Evolutionary conservation across 73 alveolate genomes (phyloP), one percentile per base, ranked within the genome.

Genomic region (Breviolum minutum): DNA sequence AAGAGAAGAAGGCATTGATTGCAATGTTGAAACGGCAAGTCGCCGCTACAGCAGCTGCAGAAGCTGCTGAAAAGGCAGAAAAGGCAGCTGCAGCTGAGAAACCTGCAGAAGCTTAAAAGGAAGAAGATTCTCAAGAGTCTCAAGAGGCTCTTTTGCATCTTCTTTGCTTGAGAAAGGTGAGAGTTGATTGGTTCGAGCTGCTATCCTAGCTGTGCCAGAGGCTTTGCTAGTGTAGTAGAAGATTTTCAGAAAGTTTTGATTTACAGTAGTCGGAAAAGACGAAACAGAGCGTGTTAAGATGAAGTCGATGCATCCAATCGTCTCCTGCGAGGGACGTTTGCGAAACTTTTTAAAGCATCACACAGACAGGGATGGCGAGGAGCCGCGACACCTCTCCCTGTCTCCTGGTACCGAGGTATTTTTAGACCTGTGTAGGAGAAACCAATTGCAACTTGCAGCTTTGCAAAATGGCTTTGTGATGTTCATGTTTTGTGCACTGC

Each of bases 31-130:
- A 81, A 20, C 8, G 69, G 69, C 90, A 81, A 54, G 69, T 81
- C 48, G 90, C 90, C 14, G 90, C 90, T 6, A 69, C 90, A 54
- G 69, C 66, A 17, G 90, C 90, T 40, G 90, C 90, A 14, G 90
- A 81, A 48, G 90, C 90, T 6, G 90, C 90, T 40, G 90, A 81
- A 29, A 81, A 54, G 32, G 90, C 90, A 8, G 90, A 29, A 16
- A 81, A 81, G 69, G 70, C 66, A 17, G 90, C 20, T 61, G 63
- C n/a, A 63, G 24, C 61, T 16, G 87, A 77, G 90, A 81, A 81
- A 32, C 26, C 86, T 77, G 86, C 86, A 6, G 86, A 77, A 77
- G 62, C 86, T 77, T 77, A 62, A 77, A n/a, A 29, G 19, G 54
- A 40, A 40, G 54, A 40, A 40, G 54, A 40, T 40, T 40, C 54